These are phyloP conservation scores for Colletotrichum acutatum DNA, from an alignment of 2,329 filamentous ascomycete genomes.

Conservation along the genomic window DNA sequence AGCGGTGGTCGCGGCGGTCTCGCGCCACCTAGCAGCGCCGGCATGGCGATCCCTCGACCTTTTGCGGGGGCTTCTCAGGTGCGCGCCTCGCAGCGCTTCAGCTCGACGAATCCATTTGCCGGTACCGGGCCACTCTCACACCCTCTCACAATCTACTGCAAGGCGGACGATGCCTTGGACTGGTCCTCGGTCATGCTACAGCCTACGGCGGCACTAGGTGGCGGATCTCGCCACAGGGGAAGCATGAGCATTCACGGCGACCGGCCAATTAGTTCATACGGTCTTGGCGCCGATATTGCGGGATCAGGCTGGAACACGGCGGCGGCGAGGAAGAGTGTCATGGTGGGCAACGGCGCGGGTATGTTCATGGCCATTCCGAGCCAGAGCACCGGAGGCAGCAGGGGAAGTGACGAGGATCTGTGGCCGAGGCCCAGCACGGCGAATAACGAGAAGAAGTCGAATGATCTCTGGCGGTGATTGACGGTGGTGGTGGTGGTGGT, in stretches of 20 bases:
- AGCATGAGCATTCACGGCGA: slow-evolving; percentile 38
- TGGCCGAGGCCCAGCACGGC: slow-evolving; percentile 44
- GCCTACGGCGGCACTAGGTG: slow-evolving; percentile 40
- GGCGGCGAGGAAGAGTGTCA: slow-evolving; percentile 64
- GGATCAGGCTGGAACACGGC: slow-evolving; percentile 61
- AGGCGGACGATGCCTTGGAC: slow-evolving; percentile 66
- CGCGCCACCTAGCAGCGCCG: slow-evolving; percentile 39
- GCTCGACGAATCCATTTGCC: slow-evolving; percentile 64
- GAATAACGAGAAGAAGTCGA: slow-evolving; percentile 33
- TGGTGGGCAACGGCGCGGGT: slow-evolving; percentile 62
- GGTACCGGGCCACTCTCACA: slow-evolving; percentile 55
- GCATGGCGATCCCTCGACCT: slow-evolving; percentile 40
- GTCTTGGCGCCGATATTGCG: slow-evolving; percentile 63
- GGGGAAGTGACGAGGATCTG: slow-evolving; percentile 42
- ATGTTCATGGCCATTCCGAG: slow-evolving; percentile 65
- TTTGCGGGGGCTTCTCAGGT: slow-evolving; percentile 41
- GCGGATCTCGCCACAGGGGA: slow-evolving; percentile 25
- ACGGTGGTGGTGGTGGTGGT: too few relatives aligned
- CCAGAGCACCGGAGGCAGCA: slow-evolving; percentile 35
- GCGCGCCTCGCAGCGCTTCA: slow-evolving; percentile 56
- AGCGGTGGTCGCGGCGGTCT: slow-evolving; percentile 35
- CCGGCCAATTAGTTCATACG: slow-evolving; percentile 67
- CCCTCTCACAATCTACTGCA: slow-evolving; percentile 70
- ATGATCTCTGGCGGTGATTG: slow-evolving; percentile 29
- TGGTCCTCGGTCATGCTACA: slow-evolving; percentile 68